A percentile compares a stretch with the other conserved stretches of the same genome.
Evolutionary conservation across 2,329 filamentous ascomycete species (phyloP).

Genomic region (Emmonsia crescens): DNA sequence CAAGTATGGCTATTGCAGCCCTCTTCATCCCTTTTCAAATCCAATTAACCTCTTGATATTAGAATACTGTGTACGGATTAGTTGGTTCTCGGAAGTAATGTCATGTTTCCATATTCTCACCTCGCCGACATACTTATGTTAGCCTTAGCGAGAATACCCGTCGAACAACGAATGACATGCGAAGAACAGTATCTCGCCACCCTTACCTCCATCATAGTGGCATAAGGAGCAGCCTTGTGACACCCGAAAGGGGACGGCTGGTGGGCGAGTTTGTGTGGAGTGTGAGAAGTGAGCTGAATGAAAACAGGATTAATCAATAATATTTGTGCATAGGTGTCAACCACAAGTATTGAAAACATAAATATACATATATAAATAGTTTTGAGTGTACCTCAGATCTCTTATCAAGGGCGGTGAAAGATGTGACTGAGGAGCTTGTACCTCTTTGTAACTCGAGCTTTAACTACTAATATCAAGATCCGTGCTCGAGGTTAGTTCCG

Average conservation of each 20-base stretch:
- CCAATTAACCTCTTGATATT: no score
- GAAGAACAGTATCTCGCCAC: conserved; percentile 3
- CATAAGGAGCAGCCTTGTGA: conserved; percentile 2
- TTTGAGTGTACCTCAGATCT: not conserved
- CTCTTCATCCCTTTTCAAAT: not conserved
- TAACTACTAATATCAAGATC: not conserved
- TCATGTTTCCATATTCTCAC: not conserved
- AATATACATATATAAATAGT: not conserved
- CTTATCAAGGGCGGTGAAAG: not conserved
- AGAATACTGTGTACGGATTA: no score
- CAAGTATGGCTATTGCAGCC: not conserved
- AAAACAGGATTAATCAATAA: not conserved
- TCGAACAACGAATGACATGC: not conserved
- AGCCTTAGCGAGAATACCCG: not conserved
- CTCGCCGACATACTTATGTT: not conserved
- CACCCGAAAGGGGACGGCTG: not conserved
- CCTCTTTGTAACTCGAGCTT: not conserved
- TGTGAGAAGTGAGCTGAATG: not conserved
- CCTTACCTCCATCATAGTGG: not conserved
- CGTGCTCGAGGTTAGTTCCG: not conserved
- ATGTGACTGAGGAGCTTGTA: not conserved
- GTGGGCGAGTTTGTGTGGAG: not conserved
- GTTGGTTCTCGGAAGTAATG: not conserved
- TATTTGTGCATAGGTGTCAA: not conserved
- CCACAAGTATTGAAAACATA: not conserved